Base-by-base conservation (phyloP, 2,329 filamentous ascomycete genomes). In the Phaeosphaeriaceae sp. region DNA sequence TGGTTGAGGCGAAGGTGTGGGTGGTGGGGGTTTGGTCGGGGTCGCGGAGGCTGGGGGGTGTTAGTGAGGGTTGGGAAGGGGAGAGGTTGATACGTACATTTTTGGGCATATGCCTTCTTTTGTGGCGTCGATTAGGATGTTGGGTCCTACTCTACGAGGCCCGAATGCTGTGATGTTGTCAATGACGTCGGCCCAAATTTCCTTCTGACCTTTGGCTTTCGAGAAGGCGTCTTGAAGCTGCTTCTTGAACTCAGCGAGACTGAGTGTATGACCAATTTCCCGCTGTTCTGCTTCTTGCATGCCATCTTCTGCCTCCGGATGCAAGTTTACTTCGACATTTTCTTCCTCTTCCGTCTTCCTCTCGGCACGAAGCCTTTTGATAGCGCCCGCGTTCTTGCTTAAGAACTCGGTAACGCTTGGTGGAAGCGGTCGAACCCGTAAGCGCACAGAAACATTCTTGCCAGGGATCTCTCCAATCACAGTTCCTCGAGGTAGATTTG, bases 131-230 rank as follows among this genome's bases (percentile, higher is more conserved):
- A 99, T 85, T 6, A 99, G 81, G 4, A 99, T 75, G 70, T 99
- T 99, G 1, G 93, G 91, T 0, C 94, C 94, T 11, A 86, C 86
- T 60, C 93, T 80, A 47, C 89, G 82, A 2, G 94, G 93, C 0
- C 93, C 94, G 71, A 99, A 99, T 0, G 90, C 88, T n/a, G 87
- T 84, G 61, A 99, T 93, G 64, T 86, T 86, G 52, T 95, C 87
- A 21, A 94, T 83, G 9, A 87, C 79, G 53, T 85, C 85, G 56
- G 85, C 85, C 90, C 92, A 97, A 1, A 84, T 72, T 11, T 96
- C 91, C 32, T 83, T 84, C 46, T 88, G 85, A 13, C 85, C 86
- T 67, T 92, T 91, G 32, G 86, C 83, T 21, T 83, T 82, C 40
- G 90, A 84, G 52, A 97, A 87, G 1, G 81, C 80, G 15, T 81